These are phyloP conservation scores for Acorus calamus DNA, from an alignment of 106 monocot genomes.

Conservation along the genomic window DNA sequence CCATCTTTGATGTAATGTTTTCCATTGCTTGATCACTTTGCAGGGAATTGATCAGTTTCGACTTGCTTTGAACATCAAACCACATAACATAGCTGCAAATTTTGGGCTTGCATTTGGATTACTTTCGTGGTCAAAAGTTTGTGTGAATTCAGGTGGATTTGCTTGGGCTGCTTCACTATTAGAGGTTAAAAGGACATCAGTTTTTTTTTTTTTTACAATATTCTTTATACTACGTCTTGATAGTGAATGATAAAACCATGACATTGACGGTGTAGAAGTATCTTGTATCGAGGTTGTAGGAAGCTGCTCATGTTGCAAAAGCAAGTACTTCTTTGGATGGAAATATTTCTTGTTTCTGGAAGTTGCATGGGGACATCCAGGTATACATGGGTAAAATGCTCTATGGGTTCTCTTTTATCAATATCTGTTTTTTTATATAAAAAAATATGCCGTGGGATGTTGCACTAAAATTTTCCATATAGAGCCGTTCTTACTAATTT, in stretches of 20 bases:
- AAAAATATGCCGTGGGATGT: too few relatives aligned
- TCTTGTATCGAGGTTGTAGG: conserved; percentile 39
- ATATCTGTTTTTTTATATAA: too few relatives aligned
- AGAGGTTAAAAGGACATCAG: conserved; percentile 27
- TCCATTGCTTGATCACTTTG: background rate
- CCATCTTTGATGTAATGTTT: background rate
- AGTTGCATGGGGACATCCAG: conserved; percentile 89
- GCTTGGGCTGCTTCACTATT: conserved; percentile 69
- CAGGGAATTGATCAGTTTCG: conserved; percentile 83
- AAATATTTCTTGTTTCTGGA: conserved; percentile 71
- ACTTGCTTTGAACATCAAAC: conserved; percentile 45
- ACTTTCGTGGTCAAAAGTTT: conserved; percentile 71
- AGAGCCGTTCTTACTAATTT: too few relatives aligned
- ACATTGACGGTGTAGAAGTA: background rate
- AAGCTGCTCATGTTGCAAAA: conserved; percentile 54
- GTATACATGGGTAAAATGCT: conserved; percentile 27
- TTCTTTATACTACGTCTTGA: too few relatives aligned
- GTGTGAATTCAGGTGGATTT: conserved; percentile 70
- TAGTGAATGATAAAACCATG: too few relatives aligned
- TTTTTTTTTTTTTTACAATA: too few relatives aligned
- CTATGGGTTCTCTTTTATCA: too few relatives aligned
- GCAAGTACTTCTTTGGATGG: conserved; percentile 40
- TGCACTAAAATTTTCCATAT: too few relatives aligned
- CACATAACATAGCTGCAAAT: conserved; percentile 61
- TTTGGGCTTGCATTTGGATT: conserved; percentile 87